Evolutionary conservation across 345 rosid species (phyloP), one percentile per base, ranked within the genome.

Genomic region (Populus tremula): DNA sequence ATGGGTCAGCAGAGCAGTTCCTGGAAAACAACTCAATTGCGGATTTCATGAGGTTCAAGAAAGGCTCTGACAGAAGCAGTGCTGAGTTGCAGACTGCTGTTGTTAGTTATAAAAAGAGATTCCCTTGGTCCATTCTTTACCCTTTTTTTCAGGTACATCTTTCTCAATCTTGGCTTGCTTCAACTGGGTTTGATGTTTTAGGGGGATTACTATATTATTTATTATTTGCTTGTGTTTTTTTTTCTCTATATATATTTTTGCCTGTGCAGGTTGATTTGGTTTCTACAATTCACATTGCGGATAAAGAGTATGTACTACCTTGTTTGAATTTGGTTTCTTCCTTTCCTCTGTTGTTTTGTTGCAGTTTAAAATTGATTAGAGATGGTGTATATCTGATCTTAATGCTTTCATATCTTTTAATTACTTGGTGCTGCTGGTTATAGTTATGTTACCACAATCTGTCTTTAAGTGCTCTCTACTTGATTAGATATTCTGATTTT

Each of bases 271-370:
- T 93, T 77, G 97, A 96, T 91, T 92, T 93, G 88, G 94, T 93
- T 56, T 96, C 98, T 29, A 88, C 98, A 2, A 90, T 96, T 84
- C 99, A 96, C 81, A 91, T 93, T 69, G 99, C 94, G 2, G 98
- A 96, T 82, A 89, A 90, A 89, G 94, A 90, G 96, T 93, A 89
- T 70, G 92, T 70, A 47, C 69, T 27, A 31, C n/a, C 27, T 70
- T 29, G 17, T 61, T 38, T 21, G 31, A 33, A n/a, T 75, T 72
- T 17, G 43, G 54, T 64, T 36, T 39, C 2, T 59, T 33, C 18
- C 77, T n/a, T 45, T 61, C 50, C 31, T 72, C 16, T 47, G 2
- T 21, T n/a, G 67, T 27, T 43, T 33, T 25, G 20, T 63, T 35
- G 80, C 8, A 41, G 20, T 47, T 69, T 69, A 7, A 7, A 38